Evolutionary conservation across 352 stramenopile genomes (phyloP).

Genomic region (Phytophthora pini): DNA sequence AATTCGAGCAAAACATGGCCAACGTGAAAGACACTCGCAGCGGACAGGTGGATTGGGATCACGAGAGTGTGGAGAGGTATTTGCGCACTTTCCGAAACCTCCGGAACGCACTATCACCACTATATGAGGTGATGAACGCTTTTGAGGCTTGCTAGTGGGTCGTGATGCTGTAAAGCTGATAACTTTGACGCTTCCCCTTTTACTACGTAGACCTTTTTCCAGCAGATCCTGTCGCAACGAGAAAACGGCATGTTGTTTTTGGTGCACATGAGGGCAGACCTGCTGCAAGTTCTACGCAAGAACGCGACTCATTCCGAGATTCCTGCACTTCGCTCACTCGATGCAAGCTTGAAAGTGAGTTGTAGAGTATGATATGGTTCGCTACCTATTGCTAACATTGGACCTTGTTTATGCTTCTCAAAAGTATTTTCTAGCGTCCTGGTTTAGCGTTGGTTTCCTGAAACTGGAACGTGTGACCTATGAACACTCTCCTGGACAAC

Average conservation of each 20-base stretch:
- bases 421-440: conserved; percentile 89
- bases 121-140: conserved; percentile 57
- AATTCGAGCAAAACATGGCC: conserved; percentile 61
- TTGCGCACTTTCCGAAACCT: conserved; percentile 74
- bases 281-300: conserved; percentile 73
- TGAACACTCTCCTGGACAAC: conserved; percentile 88
- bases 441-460: conserved; percentile 94
- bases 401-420: conserved; percentile 8
- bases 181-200: not conserved
- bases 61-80: conserved; percentile 80
- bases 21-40: conserved; percentile 48
- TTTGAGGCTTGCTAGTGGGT: not conserved
- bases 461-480: conserved; percentile 94
- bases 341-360: conserved; percentile 73
- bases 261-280: conserved; percentile 75
- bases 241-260: conserved; percentile 86
- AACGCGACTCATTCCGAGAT: conserved; percentile 49
- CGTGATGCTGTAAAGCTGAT: not conserved
- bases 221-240: conserved; percentile 84
- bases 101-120: conserved; percentile 57
- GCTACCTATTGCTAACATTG: no score
- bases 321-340: conserved; percentile 68
- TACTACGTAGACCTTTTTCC: conserved; percentile 71
- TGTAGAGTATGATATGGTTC: no score
- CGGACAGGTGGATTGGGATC: conserved; percentile 59